Evolutionary conservation across 176 grass and related monocot species (phyloP), one percentile per base, ranked within the genome.

Genomic region (Zizania latifolia): DNA sequence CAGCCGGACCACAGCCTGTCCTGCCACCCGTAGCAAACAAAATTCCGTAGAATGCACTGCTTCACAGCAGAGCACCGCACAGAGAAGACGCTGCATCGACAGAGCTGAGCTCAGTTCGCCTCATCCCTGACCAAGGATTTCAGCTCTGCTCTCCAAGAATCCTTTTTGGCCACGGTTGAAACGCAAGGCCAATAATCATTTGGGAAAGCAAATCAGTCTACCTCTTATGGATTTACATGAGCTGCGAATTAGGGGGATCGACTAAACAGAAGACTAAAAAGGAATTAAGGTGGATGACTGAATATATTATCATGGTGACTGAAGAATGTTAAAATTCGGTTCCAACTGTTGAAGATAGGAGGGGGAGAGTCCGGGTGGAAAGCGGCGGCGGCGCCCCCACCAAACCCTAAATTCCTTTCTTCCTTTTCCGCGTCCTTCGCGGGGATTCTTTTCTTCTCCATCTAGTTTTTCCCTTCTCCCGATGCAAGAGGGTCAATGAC

Each of bases 331-430:
- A 55, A n/a, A n/a, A 83, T 24, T 68, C 22, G n/a, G n/a, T n/a
- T n/a, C n/a, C n/a, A 40, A 26, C 33, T 6, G 26, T 54, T 6
- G 63, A 62, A 70, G 62, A 68, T 72, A 16, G 1, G 43, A 8
- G 19, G 46, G 22, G 48, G 48, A n/a, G 48, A 53, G n/a, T 34
- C 32, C 50, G 44, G 33, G 38, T 38, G 69, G 66, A n/a, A 48
- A 32, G 40, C 67, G 74, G 67, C 74, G 31, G 30, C 39, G n/a
- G n/a, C n/a, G n/a, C n/a, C n/a, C n/a, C 10, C 21, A 82, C 75
- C 80, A 27, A 73, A 77, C 43, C 38, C 43, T 65, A 54, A 72
- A 79, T 92, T 46, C 62, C 37, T 78, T 76, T 65, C 31, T 76
- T 87, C 59, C 6, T 51, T 74, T 10, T 65, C 15, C 17, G n/a